Base-by-base conservation (phyloP, 2,329 filamentous ascomycete species). In the Sclerotinia trifoliorum region DNA sequence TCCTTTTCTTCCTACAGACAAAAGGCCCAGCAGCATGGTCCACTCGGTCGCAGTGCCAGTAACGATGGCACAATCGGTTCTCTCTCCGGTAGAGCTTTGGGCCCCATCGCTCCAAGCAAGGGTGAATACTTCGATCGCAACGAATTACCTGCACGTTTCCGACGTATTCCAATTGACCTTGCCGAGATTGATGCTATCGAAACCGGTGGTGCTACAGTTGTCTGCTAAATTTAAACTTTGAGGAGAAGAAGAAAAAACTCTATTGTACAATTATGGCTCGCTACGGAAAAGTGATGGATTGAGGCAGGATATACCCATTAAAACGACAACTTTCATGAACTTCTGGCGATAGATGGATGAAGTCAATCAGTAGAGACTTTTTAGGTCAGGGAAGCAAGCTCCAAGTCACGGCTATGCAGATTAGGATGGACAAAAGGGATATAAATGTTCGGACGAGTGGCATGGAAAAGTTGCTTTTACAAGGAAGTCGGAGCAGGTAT, bases 111-210 rank as follows among this genome's bases (percentile, higher is more conserved):
- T 73, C 85, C 94, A 49, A 85, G 85, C 69, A 80, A 87, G 76
- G 94, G 94, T 74, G 83, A 92, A 79, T 93, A 85, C 80, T 97
- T 97, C 78, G 95, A 98, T 80, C 88, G 93, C 74, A 91, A 88
- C 74, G 91, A 99, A 81, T 88, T 99, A 32, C 94, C 95, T 24
- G 79, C 83, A 71, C 88, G 94, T 75, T 99, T 97, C 86, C 88
- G 89, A 77, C 86, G 93, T 72, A 82, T 86, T 61, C 85, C 88
- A 17, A 91, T 94, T 81, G 89, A 86, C 49, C 80, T 89, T 74
- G 88, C 89, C 55, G 95, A 99, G 86, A 99, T 99, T 70, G 95
- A 98, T 80, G 94, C 93, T 29, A 86, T 99, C 77, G 93, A 97
- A 86, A 95, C 92, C 67, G 95, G 94, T 67, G 95, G 95, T 68